Percentiles rank a stretch among this genome's conserved stretches.
Conservation (phyloP, 345 rosid species). For the Zanthoxylum bungeanum region DNA sequence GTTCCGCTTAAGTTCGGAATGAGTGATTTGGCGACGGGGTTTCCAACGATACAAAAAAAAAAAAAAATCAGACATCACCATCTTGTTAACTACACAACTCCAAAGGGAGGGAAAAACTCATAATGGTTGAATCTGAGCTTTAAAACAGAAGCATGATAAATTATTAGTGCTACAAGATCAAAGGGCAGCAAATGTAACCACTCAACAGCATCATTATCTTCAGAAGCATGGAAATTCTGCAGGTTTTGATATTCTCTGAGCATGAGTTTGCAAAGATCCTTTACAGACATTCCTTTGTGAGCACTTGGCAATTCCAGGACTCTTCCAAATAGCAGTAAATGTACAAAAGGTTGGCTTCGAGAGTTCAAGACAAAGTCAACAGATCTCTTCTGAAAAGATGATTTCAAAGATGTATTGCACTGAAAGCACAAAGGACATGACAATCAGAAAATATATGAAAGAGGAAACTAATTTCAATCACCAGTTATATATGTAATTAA, state of each 20-base stretch:
- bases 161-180: background rate
- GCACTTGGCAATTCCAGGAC: background rate
- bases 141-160: too few relatives aligned
- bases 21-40: too few relatives aligned
- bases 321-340: background rate
- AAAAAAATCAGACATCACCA: too few relatives aligned
- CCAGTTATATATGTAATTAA: background rate
- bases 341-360: background rate
- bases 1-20: too few relatives aligned
- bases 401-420: conserved; percentile 56
- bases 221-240: background rate
- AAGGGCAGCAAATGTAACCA: background rate
- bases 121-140: too few relatives aligned
- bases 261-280: background rate
- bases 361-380: conserved; percentile 6
- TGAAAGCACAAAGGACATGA: conserved; percentile 24
- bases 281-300: background rate
- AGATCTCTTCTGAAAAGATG: conserved; percentile 57
- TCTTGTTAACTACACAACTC: too few relatives aligned
- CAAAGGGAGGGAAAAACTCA: too few relatives aligned
- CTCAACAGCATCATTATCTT: background rate
- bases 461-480: background rate
- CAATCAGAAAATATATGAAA: conserved; percentile 5
- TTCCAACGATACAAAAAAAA: too few relatives aligned
- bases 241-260: background rate